Percentiles rank a stretch among this genome's conserved stretches.
These are phyloP conservation scores for Trifolium repens DNA, from an alignment of 306 rosid species.

Conservation along the genomic window DNA sequence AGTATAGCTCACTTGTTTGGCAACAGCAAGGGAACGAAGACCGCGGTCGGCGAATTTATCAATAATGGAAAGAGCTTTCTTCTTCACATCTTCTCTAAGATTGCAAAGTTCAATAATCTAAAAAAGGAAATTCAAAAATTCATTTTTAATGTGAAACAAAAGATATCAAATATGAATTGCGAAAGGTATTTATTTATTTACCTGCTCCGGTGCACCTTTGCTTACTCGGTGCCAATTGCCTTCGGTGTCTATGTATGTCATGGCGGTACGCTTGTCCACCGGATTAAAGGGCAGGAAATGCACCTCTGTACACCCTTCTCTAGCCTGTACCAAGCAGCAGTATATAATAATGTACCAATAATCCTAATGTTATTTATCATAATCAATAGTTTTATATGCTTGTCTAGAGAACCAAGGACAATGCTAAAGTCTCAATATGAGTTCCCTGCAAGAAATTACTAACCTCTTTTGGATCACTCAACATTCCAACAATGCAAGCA, in stretches of 20 bases:
- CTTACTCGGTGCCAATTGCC: constrained; percentile 87
- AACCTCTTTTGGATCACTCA: constrained; percentile 95
- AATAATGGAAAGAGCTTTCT: constrained; percentile 73
- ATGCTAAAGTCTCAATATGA: no score
- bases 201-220: constrained; percentile 99
- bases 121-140: constrained; percentile 8
- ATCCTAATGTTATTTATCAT: no score
- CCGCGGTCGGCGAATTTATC: constrained; percentile 92
- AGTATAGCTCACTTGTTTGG: constrained; percentile 55
- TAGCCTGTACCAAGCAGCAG: constrained; percentile 54
- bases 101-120: constrained; percentile 85
- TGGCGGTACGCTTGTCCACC: constrained; percentile 92
- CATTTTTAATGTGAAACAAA: constrained; percentile 24
- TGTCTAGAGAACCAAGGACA: no score
- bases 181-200: constrained; percentile 27
- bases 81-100: constrained; percentile 59
- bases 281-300: constrained; percentile 95
- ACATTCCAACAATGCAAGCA: constrained; percentile 93
- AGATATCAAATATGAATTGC: not conserved
- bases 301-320: constrained; percentile 77
- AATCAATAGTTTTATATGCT: no score
- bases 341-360: not conserved
- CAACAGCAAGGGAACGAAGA: constrained; percentile 81
- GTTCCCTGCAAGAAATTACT: not conserved
- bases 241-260: constrained; percentile 66